Conservation (phyloP, 2,329 filamentous ascomycete species). For the Penicillium digitatum region DNA sequence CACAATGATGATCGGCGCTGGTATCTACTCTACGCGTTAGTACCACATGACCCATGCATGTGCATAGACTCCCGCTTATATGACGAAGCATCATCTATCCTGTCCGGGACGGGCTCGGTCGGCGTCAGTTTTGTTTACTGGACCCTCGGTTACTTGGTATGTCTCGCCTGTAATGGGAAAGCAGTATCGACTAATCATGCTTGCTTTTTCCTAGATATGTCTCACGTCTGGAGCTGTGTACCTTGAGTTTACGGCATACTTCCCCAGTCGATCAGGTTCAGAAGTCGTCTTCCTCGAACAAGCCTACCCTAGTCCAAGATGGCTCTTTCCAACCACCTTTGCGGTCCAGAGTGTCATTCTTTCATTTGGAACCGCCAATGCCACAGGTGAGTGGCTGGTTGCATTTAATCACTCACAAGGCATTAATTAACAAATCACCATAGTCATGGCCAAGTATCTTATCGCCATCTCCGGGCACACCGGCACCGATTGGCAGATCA, state of each 20-base stretch:
- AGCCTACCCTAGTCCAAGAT: slow-evolving; percentile 59
- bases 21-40: slow-evolving; percentile 61
- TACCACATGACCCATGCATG: slow-evolving; percentile 5
- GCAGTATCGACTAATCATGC: not conserved
- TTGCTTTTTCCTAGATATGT: not conserved
- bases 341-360: slow-evolving; percentile 60
- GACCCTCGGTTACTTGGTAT: slow-evolving; percentile 58
- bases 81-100: slow-evolving; percentile 52
- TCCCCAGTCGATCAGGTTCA: slow-evolving; percentile 61
- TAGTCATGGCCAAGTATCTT: slow-evolving; percentile 57
- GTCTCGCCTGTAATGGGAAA: slow-evolving; percentile 45
- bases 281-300: slow-evolving; percentile 67
- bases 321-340: slow-evolving; percentile 61
- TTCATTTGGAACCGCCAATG: slow-evolving; percentile 63
- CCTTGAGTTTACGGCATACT: slow-evolving; percentile 62
- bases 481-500: slow-evolving; percentile 59
- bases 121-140: slow-evolving; percentile 62
- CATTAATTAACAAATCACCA: not conserved
- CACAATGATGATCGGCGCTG: slow-evolving; percentile 60
- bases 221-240: slow-evolving; percentile 46
- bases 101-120: slow-evolving; percentile 57
- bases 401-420: not conserved
- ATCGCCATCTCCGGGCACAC: slow-evolving; percentile 53
- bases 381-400: slow-evolving; percentile 40
- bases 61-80: not conserved